Conservation (phyloP, 1,284 basidiomycete genomes). For the Melampsora larici-populina region DNA sequence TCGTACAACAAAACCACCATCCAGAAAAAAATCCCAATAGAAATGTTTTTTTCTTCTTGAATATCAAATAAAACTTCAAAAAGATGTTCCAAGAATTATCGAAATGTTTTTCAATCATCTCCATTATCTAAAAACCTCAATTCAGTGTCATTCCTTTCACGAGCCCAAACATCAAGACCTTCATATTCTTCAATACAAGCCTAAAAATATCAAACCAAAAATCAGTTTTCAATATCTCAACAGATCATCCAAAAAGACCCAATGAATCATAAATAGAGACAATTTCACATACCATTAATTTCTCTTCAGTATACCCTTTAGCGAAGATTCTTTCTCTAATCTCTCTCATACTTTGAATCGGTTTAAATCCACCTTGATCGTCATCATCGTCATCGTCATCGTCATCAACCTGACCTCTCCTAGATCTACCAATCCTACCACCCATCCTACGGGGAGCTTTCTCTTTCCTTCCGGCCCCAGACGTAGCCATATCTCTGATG, state of each 20-base stretch:
- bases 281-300: slow-evolving; percentile 75
- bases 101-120: background rate
- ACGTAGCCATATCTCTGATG: slow-evolving; percentile 74
- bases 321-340: slow-evolving; percentile 76
- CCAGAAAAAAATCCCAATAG: too few species aligned
- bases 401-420: slow-evolving; percentile 55
- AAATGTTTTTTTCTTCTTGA: too few species aligned
- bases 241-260: background rate
- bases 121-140: slow-evolving; percentile 42
- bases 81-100: too few species aligned
- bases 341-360: slow-evolving; percentile 68
- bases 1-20: too few species aligned
- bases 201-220: slow-evolving; percentile 11
- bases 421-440: slow-evolving; percentile 53
- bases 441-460: slow-evolving; percentile 55
- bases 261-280: slow-evolving; percentile 59
- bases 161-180: slow-evolving; percentile 47
- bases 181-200: slow-evolving; percentile 49
- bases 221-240: background rate
- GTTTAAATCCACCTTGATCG: slow-evolving; percentile 53
- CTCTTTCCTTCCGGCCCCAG: slow-evolving; percentile 54
- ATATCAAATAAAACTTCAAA: too few species aligned
- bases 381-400: slow-evolving; percentile 57
- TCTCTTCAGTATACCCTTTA: slow-evolving; percentile 82
- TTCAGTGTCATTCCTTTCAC: slow-evolving; percentile 40